A percentile compares a stretch with the other conserved stretches of the same genome.
These are phyloP conservation scores for Aspergillus steynii DNA, from an alignment of 495 filamentous ascomycete genomes.

Conservation along the genomic window DNA sequence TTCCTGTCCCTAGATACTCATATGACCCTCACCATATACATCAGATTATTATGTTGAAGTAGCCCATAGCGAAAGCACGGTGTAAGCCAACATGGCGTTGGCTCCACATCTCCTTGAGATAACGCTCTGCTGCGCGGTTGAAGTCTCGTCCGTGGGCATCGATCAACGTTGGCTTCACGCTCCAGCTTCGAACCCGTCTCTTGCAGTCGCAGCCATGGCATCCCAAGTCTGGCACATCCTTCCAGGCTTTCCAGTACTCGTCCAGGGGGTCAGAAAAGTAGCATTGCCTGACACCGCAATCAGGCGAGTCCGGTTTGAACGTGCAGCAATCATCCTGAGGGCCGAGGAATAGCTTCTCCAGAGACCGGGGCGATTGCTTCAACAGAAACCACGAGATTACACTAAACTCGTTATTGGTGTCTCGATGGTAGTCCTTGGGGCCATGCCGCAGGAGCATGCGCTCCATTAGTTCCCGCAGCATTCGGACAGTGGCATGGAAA, in stretches of 20 bases:
- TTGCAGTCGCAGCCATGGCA: constrained; percentile 31
- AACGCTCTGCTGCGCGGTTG: constrained; percentile 26
- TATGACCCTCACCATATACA: not conserved
- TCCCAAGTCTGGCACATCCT: constrained; percentile 23
- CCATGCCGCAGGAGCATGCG: constrained; percentile 34
- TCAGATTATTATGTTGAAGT: constrained; percentile 21
- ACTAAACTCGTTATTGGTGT: constrained; percentile 28
- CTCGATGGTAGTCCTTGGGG: constrained; percentile 30
- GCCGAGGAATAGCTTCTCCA: constrained; percentile 28
- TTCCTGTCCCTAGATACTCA: constrained; percentile 2
- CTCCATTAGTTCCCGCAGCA: constrained; percentile 32
- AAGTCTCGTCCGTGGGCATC: constrained; percentile 28
- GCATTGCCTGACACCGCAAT: constrained; percentile 18
- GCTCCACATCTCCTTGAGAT: constrained; percentile 31
- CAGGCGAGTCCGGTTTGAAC: constrained; percentile 22
- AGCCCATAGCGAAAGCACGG: constrained; percentile 22
- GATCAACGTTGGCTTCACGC: constrained; percentile 29
- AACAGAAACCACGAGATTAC: constrained; percentile 34
- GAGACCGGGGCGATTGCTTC: constrained; percentile 26
- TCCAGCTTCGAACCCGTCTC: constrained; percentile 28
- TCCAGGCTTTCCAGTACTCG: constrained; percentile 34
- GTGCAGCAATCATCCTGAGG: constrained; percentile 29
- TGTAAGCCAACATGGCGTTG: constrained; percentile 26
- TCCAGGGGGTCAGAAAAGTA: constrained; percentile 30
- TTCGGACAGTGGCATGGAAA: constrained; percentile 32